phyloP scores from a whole-genome alignment of 768 basidiomycete species.

The Calocera viscosa region DNA sequence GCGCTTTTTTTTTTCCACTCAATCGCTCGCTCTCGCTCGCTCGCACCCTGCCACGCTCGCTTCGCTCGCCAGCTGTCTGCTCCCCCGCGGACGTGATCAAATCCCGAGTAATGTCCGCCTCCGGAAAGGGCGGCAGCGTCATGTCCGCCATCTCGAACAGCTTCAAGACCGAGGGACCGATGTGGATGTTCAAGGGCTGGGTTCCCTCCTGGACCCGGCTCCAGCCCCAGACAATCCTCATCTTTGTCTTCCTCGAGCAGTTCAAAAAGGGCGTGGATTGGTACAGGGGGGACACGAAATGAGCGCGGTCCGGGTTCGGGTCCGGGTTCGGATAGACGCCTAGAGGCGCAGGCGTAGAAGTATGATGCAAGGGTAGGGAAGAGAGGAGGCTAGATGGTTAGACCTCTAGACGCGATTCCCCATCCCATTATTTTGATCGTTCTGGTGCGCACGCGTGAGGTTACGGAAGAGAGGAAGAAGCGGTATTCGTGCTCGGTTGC shows the following conservation, averaged over 20 bases:
- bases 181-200: constrained; percentile 93
- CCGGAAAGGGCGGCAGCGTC: constrained; percentile 65
- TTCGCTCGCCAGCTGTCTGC: constrained; percentile 40
- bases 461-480: no score
- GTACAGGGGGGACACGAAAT: not conserved
- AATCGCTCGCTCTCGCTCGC: not conserved
- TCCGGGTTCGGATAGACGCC: no score
- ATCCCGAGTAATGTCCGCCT: constrained; percentile 79
- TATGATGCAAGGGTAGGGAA: no score
- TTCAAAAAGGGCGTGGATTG: constrained; percentile 1
- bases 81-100: constrained; percentile 82
- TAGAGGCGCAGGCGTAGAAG: no score
- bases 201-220: constrained; percentile 74
- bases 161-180: constrained; percentile 59
- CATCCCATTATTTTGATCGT: no score
- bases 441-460: no score
- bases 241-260: constrained; percentile 65
- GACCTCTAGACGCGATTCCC: no score
- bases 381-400: no score
- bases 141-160: constrained; percentile 55
- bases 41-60: not conserved
- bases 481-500: no score
- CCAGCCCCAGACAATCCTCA: constrained; percentile 78
- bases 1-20: not conserved
- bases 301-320: no score